Conservation (phyloP, 306 rosid genomes). For the Rosa rugosa region DNA sequence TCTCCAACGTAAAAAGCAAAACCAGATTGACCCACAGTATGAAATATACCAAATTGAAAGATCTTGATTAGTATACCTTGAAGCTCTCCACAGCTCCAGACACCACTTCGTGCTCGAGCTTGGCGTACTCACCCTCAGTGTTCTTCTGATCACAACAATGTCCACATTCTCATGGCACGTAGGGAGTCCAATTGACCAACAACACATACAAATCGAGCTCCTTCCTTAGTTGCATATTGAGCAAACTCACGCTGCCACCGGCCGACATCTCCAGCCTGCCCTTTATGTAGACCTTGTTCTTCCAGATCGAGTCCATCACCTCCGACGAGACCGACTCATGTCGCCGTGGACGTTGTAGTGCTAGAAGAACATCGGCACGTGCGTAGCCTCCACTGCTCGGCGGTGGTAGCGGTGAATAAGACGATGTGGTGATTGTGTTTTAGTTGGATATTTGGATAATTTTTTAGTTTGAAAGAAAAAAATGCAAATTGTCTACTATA, state of each 20-base stretch:
- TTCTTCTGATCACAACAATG: conserved; percentile 83
- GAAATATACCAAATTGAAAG: background rate
- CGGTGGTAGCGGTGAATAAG: conserved; percentile 16
- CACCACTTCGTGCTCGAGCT: conserved; percentile 92
- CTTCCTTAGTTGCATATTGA: conserved; percentile 74
- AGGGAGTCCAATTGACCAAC: conserved; percentile 62
- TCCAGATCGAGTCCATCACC: conserved; percentile 73
- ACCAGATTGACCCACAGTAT: background rate
- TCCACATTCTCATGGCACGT: conserved; percentile 87
- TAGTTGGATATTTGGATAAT: too few relatives aligned
- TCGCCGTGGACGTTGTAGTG: conserved; percentile 73
- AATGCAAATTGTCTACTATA: too few relatives aligned
- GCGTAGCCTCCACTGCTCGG: conserved; percentile 95
- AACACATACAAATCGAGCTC: conserved; percentile 88
- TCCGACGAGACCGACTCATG: conserved; percentile 65
- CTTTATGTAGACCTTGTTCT: conserved; percentile 82
- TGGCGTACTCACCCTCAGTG: conserved; percentile 92
- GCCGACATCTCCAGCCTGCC: conserved; percentile 74
- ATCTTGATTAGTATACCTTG: conserved; percentile 46
- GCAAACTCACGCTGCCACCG: conserved; percentile 84
- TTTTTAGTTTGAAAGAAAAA: too few relatives aligned
- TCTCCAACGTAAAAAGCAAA: too few relatives aligned
- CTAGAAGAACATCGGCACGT: conserved; percentile 83
- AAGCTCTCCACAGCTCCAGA: conserved; percentile 96
- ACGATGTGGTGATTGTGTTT: too few relatives aligned